These are phyloP conservation scores for Capsicum chinense DNA, from an alignment of 257 asterid species.

Conservation along the genomic window DNA sequence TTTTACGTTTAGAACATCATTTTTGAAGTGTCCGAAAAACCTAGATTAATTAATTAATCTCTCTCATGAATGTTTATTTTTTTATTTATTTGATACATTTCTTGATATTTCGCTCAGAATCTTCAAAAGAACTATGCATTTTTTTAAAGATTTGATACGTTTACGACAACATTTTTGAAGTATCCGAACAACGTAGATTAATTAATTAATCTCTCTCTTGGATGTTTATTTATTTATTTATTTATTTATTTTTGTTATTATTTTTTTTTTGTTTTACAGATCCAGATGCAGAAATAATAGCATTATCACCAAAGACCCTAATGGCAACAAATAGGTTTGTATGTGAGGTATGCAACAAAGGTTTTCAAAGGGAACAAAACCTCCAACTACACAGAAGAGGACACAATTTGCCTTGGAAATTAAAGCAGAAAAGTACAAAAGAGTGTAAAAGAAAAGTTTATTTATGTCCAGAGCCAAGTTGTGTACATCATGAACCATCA, in stretches of 20 bases:
- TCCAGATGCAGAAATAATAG: slow-evolving; percentile 32
- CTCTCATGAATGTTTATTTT: not conserved
- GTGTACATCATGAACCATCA: slow-evolving; percentile 26
- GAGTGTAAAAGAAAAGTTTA: slow-evolving; percentile 26
- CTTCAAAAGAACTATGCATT: no score
- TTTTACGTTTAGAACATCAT: no score
- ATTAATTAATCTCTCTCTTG: no score
- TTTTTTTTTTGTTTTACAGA: not conserved
- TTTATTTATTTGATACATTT: no score
- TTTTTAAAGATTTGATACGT: no score
- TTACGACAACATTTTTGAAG: no score
- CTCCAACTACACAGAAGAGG: slow-evolving; percentile 32
- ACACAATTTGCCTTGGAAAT: slow-evolving; percentile 33
- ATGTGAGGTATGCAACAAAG: slow-evolving; percentile 32
- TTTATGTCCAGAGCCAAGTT: slow-evolving; percentile 27
- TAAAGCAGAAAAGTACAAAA: slow-evolving; percentile 26
- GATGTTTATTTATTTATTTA: no score
- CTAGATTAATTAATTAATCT: not conserved
- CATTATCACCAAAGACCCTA: slow-evolving; percentile 30
- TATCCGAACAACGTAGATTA: no score
- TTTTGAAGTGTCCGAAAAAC: not conserved
- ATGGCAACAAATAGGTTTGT: slow-evolving; percentile 28
- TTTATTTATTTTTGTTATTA: no score
- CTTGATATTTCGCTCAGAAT: no score
- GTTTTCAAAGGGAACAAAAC: slow-evolving; percentile 29